Percentiles rank a stretch among this genome's conserved stretches.
phyloP scores from a whole-genome alignment of 2,329 filamentous ascomycete species.

The Colletotrichum kahawae region DNA sequence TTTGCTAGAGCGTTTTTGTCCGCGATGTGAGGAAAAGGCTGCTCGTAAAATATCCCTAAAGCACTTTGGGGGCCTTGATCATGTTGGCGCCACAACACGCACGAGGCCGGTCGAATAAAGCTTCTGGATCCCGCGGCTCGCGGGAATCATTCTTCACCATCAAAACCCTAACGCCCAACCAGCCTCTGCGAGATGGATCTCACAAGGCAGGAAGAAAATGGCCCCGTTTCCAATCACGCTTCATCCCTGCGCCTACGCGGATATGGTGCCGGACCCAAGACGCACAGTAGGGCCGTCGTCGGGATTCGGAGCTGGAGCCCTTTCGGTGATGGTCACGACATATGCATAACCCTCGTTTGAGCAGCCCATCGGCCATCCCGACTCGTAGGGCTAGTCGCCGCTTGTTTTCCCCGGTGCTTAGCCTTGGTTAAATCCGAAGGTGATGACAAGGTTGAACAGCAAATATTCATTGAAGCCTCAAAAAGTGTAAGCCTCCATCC shows the following conservation, averaged over 20 bases:
- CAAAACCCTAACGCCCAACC: neutral
- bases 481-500: neutral
- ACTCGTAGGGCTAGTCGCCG: neutral
- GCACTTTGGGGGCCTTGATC: neutral
- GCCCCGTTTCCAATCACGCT: neutral
- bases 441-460: neutral
- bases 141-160: neutral
- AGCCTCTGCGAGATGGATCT: neutral
- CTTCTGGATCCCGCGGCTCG: slow-evolving; percentile 10
- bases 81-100: neutral
- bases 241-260: slow-evolving; percentile 5
- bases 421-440: neutral
- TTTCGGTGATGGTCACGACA: neutral
- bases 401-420: neutral
- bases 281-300: neutral
- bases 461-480: neutral
- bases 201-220: neutral
- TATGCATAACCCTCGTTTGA: slow-evolving; percentile 14
- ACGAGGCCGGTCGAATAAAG: neutral
- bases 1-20: neutral
- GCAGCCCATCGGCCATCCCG: neutral
- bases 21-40: neutral
- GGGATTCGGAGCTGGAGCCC: slow-evolving; percentile 8
- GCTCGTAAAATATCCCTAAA: neutral
- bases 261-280: slow-evolving; percentile 6